Percentiles rank a stretch among this genome's conserved stretches.
These are phyloP conservation scores for Rhizopus arrhizus DNA, from an alignment of 371 early-diverging fungal genomes.

Conservation along the genomic window DNA sequence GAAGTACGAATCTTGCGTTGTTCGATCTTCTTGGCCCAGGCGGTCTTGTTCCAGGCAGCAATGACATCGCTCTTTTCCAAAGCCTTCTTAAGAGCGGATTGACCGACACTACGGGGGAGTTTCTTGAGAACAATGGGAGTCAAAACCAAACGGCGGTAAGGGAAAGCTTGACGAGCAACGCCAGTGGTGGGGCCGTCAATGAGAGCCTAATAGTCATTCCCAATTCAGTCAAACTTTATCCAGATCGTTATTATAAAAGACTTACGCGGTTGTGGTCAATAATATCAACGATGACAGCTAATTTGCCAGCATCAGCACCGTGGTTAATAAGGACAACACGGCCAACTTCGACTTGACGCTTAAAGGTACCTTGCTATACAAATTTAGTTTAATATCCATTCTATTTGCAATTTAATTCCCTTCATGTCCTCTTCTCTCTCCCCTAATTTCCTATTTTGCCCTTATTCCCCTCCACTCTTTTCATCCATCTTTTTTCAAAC, in stretches of 20 bases:
- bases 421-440: neutral
- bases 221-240: neutral
- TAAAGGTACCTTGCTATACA: constrained; percentile 66
- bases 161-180: constrained; percentile 84
- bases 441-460: neutral
- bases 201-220: constrained; percentile 67
- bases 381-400: constrained; percentile 4
- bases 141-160: constrained; percentile 88
- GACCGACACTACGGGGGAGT: constrained; percentile 87
- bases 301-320: constrained; percentile 93
- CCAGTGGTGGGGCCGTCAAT: constrained; percentile 97
- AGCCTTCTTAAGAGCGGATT: constrained; percentile 77
- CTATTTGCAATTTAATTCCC: neutral
- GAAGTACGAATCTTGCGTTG: constrained; percentile 76
- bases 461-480: neutral
- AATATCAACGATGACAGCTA: constrained; percentile 98
- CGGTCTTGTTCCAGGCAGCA: constrained; percentile 83
- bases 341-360: constrained; percentile 96
- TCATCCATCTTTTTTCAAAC: neutral
- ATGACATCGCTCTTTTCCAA: constrained; percentile 83
- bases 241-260: neutral
- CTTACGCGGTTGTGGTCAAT: constrained; percentile 95
- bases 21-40: constrained; percentile 94
- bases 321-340: constrained; percentile 95
- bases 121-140: constrained; percentile 85